Evolutionary conservation across 129 eudicot genomes (phyloP).

Genomic region (Gnaphalium uliginosum): DNA sequence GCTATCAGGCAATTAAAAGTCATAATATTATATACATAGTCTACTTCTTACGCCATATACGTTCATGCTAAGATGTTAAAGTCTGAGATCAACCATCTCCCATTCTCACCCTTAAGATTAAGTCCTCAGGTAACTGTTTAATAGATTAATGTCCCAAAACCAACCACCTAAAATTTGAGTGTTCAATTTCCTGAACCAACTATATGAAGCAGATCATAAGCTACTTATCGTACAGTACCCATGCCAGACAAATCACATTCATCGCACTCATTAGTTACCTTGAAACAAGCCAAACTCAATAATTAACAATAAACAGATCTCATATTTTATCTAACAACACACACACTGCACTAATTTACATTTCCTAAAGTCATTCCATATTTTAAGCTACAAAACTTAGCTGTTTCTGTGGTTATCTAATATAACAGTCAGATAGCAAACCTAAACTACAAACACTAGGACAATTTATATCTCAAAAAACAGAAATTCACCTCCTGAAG

Average conservation of each 20-base stretch:
- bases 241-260: background rate
- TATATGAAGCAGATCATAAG: slow-evolving; percentile 8
- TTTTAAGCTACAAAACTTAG: background rate
- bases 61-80: slow-evolving; percentile 3
- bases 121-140: background rate
- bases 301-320: background rate
- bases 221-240: background rate
- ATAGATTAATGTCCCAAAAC: background rate
- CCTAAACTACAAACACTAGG: background rate
- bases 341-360: background rate
- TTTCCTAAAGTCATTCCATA: background rate
- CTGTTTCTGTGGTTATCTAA: background rate
- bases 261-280: background rate
- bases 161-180: background rate
- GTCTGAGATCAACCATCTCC: background rate
- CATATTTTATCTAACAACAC: background rate
- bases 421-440: background rate
- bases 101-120: background rate
- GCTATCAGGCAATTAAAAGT: background rate
- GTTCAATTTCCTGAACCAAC: background rate
- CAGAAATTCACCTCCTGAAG: background rate
- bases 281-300: background rate
- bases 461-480: no score
- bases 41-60: background rate
- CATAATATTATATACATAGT: background rate